Evolutionary conservation across 169 alveolate genomes (phyloP).

Genomic region (Cryptosporidium sp.): DNA sequence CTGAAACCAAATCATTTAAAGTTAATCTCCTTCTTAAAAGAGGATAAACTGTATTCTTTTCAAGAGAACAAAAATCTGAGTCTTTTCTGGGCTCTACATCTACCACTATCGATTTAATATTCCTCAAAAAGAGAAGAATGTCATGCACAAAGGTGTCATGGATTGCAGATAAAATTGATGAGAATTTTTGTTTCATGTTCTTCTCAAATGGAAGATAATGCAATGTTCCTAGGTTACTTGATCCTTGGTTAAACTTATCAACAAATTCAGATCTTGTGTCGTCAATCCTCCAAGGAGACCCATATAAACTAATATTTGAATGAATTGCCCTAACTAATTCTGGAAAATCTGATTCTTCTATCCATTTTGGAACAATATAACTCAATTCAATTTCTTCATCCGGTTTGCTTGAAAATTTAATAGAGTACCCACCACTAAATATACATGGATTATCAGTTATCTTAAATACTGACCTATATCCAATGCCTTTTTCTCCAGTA

Average conservation of each 20-base stretch:
- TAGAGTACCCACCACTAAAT: conserved; percentile 58
- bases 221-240: conserved; percentile 25
- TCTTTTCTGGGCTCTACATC: conserved; percentile 70
- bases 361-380: conserved; percentile 71
- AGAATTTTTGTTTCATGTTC: conserved; percentile 21
- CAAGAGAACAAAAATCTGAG: conserved; percentile 16
- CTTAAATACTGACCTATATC: conserved; percentile 53
- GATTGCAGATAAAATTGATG: conserved; percentile 55
- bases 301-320: conserved; percentile 19
- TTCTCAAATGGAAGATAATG: conserved; percentile 64
- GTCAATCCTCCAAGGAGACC: conserved; percentile 51
- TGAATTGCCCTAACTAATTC: conserved; percentile 40
- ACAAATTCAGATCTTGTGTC: background rate
- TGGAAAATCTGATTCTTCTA: conserved; percentile 36
- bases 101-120: conserved; percentile 40
- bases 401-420: conserved; percentile 53
- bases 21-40: conserved; percentile 44
- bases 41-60: conserved; percentile 24
- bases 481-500: conserved; percentile 74
- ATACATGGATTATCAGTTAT: conserved; percentile 62
- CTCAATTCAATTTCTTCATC: conserved; percentile 61
- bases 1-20: background rate
- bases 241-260: background rate
- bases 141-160: conserved; percentile 65
- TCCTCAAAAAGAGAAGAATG: conserved; percentile 54